Conservation (phyloP, 1,284 basidiomycete genomes). For the Sporisorium iseilematis-ciliati region DNA sequence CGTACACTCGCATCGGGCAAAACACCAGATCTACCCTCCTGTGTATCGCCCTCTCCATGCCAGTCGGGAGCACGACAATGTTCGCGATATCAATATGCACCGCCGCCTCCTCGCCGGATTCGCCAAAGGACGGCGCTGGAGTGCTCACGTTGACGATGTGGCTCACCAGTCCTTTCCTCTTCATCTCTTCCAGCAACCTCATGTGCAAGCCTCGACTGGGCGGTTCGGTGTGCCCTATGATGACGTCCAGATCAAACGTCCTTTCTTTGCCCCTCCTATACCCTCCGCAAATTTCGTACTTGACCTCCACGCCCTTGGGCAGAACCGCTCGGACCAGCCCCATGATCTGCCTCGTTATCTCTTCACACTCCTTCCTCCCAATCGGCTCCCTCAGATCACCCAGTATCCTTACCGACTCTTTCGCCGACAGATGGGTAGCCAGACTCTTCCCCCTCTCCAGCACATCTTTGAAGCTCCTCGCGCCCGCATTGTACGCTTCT, state of each 20-base stretch:
- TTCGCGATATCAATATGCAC: slow-evolving; percentile 56
- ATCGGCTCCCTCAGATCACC: slow-evolving; percentile 51
- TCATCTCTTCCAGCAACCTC: slow-evolving; percentile 40
- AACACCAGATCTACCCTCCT: slow-evolving; percentile 45
- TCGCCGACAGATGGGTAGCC: slow-evolving; percentile 42
- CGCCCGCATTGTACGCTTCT: slow-evolving; percentile 60
- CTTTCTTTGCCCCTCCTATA: slow-evolving; percentile 54
- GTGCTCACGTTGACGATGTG: slow-evolving; percentile 56
- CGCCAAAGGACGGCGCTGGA: slow-evolving; percentile 19
- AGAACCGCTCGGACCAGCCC: slow-evolving; percentile 21
- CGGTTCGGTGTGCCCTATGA: slow-evolving; percentile 40
- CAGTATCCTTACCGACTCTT: slow-evolving; percentile 54
- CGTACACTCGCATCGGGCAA: slow-evolving; percentile 47
- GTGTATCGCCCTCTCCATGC: slow-evolving; percentile 21
- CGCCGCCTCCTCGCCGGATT: not conserved
- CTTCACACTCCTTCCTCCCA: slow-evolving; percentile 43
- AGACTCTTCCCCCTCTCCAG: slow-evolving; percentile 45
- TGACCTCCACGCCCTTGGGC: slow-evolving; percentile 14
- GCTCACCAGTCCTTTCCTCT: slow-evolving; percentile 38
- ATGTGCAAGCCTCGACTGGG: slow-evolving; percentile 32
- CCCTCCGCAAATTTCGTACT: slow-evolving; percentile 56
- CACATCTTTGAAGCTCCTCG: slow-evolving; percentile 57
- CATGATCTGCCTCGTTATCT: slow-evolving; percentile 45
- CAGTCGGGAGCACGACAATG: slow-evolving; percentile 52
- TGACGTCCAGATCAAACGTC: slow-evolving; percentile 58